Base-by-base conservation (phyloP, 2,329 filamentous ascomycete genomes). In the Pseudogymnoascus sp. region DNA sequence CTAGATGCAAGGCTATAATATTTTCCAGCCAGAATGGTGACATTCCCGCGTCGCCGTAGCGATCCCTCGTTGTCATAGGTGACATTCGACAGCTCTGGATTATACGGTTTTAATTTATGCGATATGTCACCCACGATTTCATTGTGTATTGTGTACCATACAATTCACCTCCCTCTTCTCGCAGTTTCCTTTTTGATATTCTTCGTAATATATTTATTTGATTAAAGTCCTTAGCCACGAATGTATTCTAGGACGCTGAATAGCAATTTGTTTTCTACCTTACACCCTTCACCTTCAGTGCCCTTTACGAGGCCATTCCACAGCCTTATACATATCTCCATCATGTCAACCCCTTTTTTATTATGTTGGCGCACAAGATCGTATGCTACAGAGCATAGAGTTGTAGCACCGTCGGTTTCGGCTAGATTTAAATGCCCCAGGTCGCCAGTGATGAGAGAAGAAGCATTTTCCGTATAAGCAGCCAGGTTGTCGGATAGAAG, bases 331-430 rank as follows among this genome's bases (percentile, higher is more conserved):
- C 37, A 40, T 40, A 40, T 40, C 37, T 40, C 37, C 37, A 40
- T 40, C n/a, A 40, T 40, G 37, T 40, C 37, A 2, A 40, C n/a
- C 37, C 37, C 37, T 19, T 40, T 40, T 8, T 40, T 40, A 16
- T 40, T 40, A 40, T 40, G 37, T 40, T 40, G 37, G 4, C 37
- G 37, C n/a, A 40, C n/a, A 19, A 40, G 37, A 40, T 40, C 37
- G 37, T 40, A 40, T 40, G 37, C 37, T 8, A 40, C 37, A 40
- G 37, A 40, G 37, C 37, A 40, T 40, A 40, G n/a, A 40, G 37
- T 40, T 40, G 37, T 40, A 8, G 14, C 31, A 6, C 59, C 75
- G 72, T 69, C 72, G 33, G 65, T 71, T 40, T 71, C 8, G 13
- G 14, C 14, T 16, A 1, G 1, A 16, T 40, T 40, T 40, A 40